Conservation (phyloP, 2,329 filamentous ascomycete genomes). For the Macrophomina phaseolina region DNA sequence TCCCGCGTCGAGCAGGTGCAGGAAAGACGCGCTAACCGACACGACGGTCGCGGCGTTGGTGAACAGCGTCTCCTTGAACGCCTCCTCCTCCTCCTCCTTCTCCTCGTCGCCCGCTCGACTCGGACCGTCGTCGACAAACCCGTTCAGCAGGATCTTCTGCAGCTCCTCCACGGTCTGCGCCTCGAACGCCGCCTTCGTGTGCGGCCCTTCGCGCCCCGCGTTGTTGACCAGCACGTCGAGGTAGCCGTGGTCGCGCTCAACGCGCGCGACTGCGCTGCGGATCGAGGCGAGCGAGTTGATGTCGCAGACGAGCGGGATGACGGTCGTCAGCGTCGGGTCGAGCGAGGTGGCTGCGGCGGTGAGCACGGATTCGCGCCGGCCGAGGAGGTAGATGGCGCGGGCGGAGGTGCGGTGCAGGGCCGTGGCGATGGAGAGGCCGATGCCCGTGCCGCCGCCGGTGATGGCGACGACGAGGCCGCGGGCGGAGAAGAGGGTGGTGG, state of each 20-base stretch:
- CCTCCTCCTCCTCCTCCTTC: background rate
- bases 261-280: slow-evolving; percentile 46
- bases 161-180: slow-evolving; percentile 52
- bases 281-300: slow-evolving; percentile 51
- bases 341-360: slow-evolving; percentile 46
- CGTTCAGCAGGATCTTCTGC: slow-evolving; percentile 46
- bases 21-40: slow-evolving; percentile 52
- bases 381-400: slow-evolving; percentile 53
- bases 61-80: slow-evolving; percentile 3
- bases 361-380: slow-evolving; percentile 49
- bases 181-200: slow-evolving; percentile 42
- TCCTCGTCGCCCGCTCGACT: slow-evolving; percentile 34
- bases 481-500: slow-evolving; percentile 46
- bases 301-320: slow-evolving; percentile 52
- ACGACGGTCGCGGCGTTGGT: slow-evolving; percentile 53
- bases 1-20: slow-evolving; percentile 52
- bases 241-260: slow-evolving; percentile 51
- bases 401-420: slow-evolving; percentile 49
- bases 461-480: slow-evolving; percentile 48
- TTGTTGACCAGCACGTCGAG: slow-evolving; percentile 57
- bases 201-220: background rate
- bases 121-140: slow-evolving; percentile 36
- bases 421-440: slow-evolving; percentile 47
- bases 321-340: slow-evolving; percentile 32
- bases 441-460: slow-evolving; percentile 47